These are phyloP conservation scores for Ogataea siamensis DNA, from an alignment of 805 yeast genomes.

Conservation along the genomic window DNA sequence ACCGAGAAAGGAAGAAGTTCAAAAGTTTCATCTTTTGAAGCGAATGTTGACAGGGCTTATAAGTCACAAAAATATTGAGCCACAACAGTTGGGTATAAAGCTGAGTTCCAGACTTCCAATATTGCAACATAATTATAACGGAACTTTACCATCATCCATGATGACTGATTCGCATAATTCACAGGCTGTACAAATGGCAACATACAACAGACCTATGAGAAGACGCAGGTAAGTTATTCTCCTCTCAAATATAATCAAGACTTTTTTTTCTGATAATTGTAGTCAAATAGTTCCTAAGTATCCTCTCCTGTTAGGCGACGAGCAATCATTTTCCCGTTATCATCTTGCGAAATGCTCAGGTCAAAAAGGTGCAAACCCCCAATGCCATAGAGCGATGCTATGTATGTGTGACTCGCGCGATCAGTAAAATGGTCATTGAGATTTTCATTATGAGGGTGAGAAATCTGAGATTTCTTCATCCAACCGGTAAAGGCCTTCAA, in stretches of 20 bases:
- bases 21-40: conserved; percentile 41
- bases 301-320: too few species aligned
- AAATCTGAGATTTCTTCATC: neutral
- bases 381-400: conserved; percentile 16
- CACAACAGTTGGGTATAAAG: conserved; percentile 36
- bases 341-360: conserved; percentile 14
- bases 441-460: conserved; percentile 1
- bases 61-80: conserved; percentile 29
- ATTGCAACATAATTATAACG: conserved; percentile 68
- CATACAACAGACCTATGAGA: conserved; percentile 18
- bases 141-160: conserved; percentile 67
- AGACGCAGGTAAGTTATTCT: conserved; percentile 17
- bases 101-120: conserved; percentile 55
- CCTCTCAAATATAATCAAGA: too few species aligned
- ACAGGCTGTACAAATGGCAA: conserved; percentile 17
- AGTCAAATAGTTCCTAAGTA: too few species aligned
- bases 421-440: conserved; percentile 11
- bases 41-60: conserved; percentile 44
- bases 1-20: conserved; percentile 43
- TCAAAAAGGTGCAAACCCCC: conserved; percentile 14
- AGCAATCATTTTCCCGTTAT: conserved; percentile 6
- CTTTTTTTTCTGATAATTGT: too few species aligned
- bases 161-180: conserved; percentile 14
- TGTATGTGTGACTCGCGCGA: too few species aligned
- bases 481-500: conserved; percentile 9